Base-by-base conservation (phyloP, 768 basidiomycete species). In the Podaxis carcinomalis region DNA sequence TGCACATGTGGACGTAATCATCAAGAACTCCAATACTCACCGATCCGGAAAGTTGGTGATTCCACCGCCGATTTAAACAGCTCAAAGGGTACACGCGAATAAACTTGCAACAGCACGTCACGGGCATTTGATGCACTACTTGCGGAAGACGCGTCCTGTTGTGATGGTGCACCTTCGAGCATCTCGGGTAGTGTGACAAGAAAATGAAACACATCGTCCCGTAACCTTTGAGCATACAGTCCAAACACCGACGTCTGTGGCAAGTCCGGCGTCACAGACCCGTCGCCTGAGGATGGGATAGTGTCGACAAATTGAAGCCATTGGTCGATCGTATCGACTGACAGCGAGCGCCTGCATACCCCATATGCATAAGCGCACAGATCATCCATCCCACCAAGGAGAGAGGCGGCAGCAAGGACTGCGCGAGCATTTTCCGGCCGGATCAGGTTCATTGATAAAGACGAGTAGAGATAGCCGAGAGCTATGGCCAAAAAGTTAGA, bases 371-470 rank as follows among this genome's bases (percentile, higher is more conserved):
- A 88, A 64, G 81, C 81, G 73, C 87, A 89, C 37, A 95, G 78
- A 37, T 95, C 91, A 49, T 93, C 86, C 89, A 95, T 90, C 47
- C 91, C 92, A 56, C 91, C 92, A 49, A 95, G 83, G 36, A 93
- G 78, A 73, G 87, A 92, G 13, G 89, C 90, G 49, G 92, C 89
- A 50, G 93, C 91, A 53, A 96, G 85, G 40, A 93, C 89, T 19
- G 86, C 87, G 69, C 92, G 86, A 59, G 92, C 89, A 74, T 95
- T 95, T 68, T 86, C 82, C 54, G 89, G 82, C 67, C 82, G 83
- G 66, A 95, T 80, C 62, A 86, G 74, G 68, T 77, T 82, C 65
- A 91, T 73, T 53, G 89, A 89, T 62, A 86, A 77, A 61, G 85
- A 82, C 53, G 90, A 93, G 73, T 91, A 91, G 52, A 90, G 83